These are phyloP conservation scores for Rhodotorula diobovata DNA, from an alignment of 768 basidiomycete species.

Conservation along the genomic window DNA sequence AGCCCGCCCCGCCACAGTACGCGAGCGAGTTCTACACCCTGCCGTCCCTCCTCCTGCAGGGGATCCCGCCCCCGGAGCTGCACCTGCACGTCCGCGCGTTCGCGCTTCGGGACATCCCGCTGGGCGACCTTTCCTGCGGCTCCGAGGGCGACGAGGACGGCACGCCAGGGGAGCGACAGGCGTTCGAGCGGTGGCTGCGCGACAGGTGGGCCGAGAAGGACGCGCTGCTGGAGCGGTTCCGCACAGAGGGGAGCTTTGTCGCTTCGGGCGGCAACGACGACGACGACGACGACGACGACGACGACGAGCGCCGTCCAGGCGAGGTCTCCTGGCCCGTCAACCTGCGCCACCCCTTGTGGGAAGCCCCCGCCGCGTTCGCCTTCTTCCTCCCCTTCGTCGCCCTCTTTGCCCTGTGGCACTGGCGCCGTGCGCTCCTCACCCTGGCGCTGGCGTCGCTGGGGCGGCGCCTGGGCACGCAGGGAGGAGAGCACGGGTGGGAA, in stretches of 20 bases:
- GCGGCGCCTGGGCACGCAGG: background rate
- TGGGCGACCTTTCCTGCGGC: slow-evolving; percentile 42
- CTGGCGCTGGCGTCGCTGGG: too few species aligned
- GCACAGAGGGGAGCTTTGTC: slow-evolving; percentile 56
- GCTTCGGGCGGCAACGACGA: slow-evolving; percentile 8
- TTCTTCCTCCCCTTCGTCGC: slow-evolving; percentile 58
- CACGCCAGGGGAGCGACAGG: slow-evolving; percentile 57
- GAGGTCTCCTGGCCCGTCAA: slow-evolving; percentile 50
- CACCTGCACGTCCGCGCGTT: slow-evolving; percentile 82
- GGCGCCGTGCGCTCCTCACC: background rate
- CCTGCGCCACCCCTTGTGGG: slow-evolving; percentile 54
- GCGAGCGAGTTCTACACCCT: slow-evolving; percentile 60
- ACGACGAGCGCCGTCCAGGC: slow-evolving; percentile 47
- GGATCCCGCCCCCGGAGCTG: slow-evolving; percentile 73
- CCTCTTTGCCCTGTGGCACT: too few species aligned
- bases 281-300: slow-evolving; percentile 13
- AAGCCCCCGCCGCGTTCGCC: slow-evolving; percentile 64
- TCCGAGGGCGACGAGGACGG: slow-evolving; percentile 55
- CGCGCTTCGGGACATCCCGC: slow-evolving; percentile 55
- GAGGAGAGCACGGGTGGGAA: background rate
- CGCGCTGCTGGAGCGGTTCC: slow-evolving; percentile 61
- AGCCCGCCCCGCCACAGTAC: background rate
- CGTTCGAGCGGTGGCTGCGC: slow-evolving; percentile 78
- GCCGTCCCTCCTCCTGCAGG: slow-evolving; percentile 75
- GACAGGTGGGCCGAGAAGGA: slow-evolving; percentile 81